Evolutionary conservation across 2,329 filamentous ascomycete genomes (phyloP), one percentile per base, ranked within the genome.

Genomic region (Colletotrichum tanaceti): DNA sequence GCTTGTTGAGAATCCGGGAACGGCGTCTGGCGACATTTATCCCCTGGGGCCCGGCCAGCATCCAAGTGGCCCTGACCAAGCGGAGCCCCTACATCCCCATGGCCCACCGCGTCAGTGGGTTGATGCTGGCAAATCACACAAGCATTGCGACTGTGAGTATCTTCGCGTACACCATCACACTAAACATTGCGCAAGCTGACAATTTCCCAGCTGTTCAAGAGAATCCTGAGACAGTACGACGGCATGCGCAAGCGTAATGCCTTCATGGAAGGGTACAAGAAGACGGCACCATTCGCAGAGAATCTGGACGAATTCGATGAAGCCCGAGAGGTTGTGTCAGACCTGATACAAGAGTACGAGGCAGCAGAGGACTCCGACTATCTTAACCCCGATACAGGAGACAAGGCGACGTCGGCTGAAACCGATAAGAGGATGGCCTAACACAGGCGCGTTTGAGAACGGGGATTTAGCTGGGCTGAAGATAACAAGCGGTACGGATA

Each of bases 41-140:
- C 71, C 96, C 97, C 11, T 99, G 96, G 96, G 96, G 96, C 0
- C 96, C 96, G 1, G 96, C 96, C 35, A 97, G 93, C 76, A 99
- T 99, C 72, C 96, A 99, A 80, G 96, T 99, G 14, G 97, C 96
- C 3, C 82, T 99, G 71, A 98, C 96, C 2, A 97, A 97, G 83
- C 93, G 97, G 76, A 98, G 94, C 49, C 97, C 97, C 1, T 98
- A 99, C 77, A 91, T 98, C 49, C 92, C 93, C 63, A 97, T 97
- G 83, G 93, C 93, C 73, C 94, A 98, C 77, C 91, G 96, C 57
- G 96, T 99, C 62, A 97, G 93, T 72, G 96, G 96, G 2, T 87
- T 99, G 67, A 99, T 99, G 96, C 84, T 99, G 68, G 96, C 96
- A 14, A 99, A 99, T 77, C 96, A 99, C 78, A 99, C 96, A 0